Conservation (phyloP, 2,329 filamentous ascomycete genomes). For the Neofusicoccum laricinum region DNA sequence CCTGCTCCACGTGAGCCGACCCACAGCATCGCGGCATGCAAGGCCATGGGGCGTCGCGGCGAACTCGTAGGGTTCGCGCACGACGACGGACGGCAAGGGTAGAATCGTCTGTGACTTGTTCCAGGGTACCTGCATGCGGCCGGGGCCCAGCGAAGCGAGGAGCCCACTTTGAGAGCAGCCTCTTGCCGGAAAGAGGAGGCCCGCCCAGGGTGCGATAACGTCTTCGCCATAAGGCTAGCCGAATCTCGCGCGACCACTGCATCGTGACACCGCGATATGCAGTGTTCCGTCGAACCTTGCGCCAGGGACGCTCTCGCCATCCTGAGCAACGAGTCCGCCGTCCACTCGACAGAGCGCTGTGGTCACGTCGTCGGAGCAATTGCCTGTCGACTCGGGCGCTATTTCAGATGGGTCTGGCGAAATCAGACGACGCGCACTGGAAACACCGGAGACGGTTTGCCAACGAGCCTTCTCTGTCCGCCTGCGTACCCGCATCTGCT, state of each 20-base stretch:
- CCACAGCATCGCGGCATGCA: neutral
- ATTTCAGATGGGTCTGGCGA: too few relatives aligned
- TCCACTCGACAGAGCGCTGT: too few relatives aligned
- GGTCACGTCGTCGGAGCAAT: neutral
- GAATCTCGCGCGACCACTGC: neutral
- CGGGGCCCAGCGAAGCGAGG: neutral
- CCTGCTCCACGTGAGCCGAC: neutral
- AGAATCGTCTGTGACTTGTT: neutral
- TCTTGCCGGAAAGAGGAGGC: neutral
- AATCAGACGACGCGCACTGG: too few relatives aligned
- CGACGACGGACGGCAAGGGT: neutral
- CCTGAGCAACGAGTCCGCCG: too few relatives aligned
- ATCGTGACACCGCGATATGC: neutral
- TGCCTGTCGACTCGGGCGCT: neutral
- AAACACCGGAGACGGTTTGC: too few relatives aligned
- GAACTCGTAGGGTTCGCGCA: neutral
- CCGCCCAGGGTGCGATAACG: neutral
- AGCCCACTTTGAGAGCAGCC: neutral
- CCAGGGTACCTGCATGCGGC: conserved; percentile 1
- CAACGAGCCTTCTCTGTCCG: too few relatives aligned
- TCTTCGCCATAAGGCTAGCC: neutral
- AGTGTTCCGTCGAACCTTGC: neutral
- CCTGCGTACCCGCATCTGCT: too few relatives aligned
- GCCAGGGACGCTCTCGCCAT: neutral
- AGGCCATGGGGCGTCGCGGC: neutral